Base-by-base conservation (phyloP, 306 rosid genomes). In the Citrullus mucosospermus region DNA sequence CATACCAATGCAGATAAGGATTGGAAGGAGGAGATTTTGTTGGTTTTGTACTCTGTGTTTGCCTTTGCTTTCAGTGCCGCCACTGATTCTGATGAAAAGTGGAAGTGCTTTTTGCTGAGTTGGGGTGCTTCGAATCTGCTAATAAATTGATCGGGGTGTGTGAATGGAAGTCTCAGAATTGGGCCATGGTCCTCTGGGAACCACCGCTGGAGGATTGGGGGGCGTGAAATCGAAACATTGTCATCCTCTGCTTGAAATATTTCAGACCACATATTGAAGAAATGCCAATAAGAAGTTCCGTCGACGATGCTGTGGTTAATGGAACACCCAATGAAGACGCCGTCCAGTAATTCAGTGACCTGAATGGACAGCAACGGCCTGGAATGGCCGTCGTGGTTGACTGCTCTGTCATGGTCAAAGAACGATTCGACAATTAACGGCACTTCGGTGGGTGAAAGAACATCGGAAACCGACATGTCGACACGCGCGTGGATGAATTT, bases 241-340 rank as follows among this genome's bases (percentile, higher is more conserved):
- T 9, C 10, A 5, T 50, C 85, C 6, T 61, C 81, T 46, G 83
- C 67, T 79, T 57, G 81, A 30, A 93, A 90, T 14, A 93, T 86
- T 50, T 91, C 82, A 3, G 97, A 91, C 90, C 87, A 86, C 8
- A 83, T 25, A 17, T 90, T 93, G 32, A 86, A 85, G 88, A 91
- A 90, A 54, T 78, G 79, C 98, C 92, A 93, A 66, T 30, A 78
- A 55, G 65, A 53, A 17, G 76, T 66, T 36, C 93, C 97, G 67
- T 93, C 91, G 1, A 6, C 91, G 9, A 90, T 8, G 36, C 4
- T 0, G 39, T 91, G 97, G 74, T 87, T 88, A 75, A 87, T 76
- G 56, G 96, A 91, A 63, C 89, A 87, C 1, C 93, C 98, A 0
- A 93, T 81, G 88, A 90, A 90, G 60, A 91, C 79, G 8, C 91